Percentiles rank a stretch among this genome's conserved stretches.
phyloP scores from a whole-genome alignment of 306 rosid species.

The Datisca glomerata region DNA sequence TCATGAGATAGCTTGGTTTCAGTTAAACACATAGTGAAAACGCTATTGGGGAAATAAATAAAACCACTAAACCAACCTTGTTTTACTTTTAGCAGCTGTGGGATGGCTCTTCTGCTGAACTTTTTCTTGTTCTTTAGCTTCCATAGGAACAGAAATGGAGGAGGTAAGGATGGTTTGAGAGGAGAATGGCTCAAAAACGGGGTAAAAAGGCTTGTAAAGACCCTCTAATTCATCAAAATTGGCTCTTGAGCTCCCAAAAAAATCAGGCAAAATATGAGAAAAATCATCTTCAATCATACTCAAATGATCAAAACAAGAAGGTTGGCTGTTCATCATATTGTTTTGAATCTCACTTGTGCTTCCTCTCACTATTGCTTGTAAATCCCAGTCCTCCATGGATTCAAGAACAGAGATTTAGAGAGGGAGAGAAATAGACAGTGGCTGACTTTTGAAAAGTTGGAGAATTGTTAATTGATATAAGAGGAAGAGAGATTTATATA shows the following conservation, averaged over 20 bases:
- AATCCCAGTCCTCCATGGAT: slow-evolving; percentile 64
- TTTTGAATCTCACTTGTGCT: slow-evolving; percentile 3
- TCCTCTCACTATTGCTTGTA: slow-evolving; percentile 76
- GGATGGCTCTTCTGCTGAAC: slow-evolving; percentile 10
- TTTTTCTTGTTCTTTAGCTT: slow-evolving; percentile 22
- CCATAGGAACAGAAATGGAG: slow-evolving; percentile 27
- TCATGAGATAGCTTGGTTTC: too few relatives aligned
- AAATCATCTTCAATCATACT: slow-evolving; percentile 23
- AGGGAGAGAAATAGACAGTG: neutral
- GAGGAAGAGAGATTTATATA: slow-evolving; percentile 3
- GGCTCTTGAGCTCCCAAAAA: slow-evolving; percentile 34
- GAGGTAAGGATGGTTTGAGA: slow-evolving; percentile 19
- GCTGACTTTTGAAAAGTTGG: slow-evolving; percentile 9
- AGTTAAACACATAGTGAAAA: too few relatives aligned
- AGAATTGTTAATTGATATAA: neutral
- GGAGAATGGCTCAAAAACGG: slow-evolving; percentile 29
- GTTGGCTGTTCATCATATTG: neutral
- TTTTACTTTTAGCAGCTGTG: slow-evolving; percentile 22
- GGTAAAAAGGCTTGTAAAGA: slow-evolving; percentile 49
- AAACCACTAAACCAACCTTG: slow-evolving; percentile 21
- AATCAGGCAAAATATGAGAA: slow-evolving; percentile 25
- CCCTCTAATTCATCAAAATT: slow-evolving; percentile 45
- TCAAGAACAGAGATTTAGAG: slow-evolving; percentile 10
- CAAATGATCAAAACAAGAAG: slow-evolving; percentile 11
- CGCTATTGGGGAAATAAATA: too few relatives aligned